phyloP scores from a whole-genome alignment of 306 rosid species.

The Alnus rubra region DNA sequence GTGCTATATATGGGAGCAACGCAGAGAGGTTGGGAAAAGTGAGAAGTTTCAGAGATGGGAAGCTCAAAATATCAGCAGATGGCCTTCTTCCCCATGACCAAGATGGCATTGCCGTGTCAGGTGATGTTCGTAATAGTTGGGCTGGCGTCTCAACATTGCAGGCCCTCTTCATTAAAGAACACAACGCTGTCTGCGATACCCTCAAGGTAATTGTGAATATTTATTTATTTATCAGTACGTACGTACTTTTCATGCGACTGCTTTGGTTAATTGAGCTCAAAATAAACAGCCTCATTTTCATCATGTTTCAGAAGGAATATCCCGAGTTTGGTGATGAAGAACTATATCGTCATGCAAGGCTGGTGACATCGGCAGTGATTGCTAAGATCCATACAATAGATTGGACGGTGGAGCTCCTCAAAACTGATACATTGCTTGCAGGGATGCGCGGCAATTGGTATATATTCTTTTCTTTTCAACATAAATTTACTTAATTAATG shows the following conservation, averaged over 20 bases:
- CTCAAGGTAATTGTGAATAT: slow-evolving; percentile 37
- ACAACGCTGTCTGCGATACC: slow-evolving; percentile 54
- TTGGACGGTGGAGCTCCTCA: slow-evolving; percentile 72
- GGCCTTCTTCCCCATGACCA: slow-evolving; percentile 47
- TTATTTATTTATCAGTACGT: no score
- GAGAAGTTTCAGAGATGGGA: slow-evolving; percentile 60
- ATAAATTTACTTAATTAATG: not conserved
- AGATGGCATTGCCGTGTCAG: slow-evolving; percentile 49
- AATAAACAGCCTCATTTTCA: not conserved
- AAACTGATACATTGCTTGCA: slow-evolving; percentile 58
- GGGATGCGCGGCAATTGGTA: slow-evolving; percentile 64
- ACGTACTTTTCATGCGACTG: not conserved
- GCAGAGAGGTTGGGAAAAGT: slow-evolving; percentile 33
- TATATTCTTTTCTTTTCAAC: not conserved
- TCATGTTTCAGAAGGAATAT: slow-evolving; percentile 30
- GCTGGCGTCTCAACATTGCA: slow-evolving; percentile 63
- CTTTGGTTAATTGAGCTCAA: not conserved
- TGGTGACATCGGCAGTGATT: slow-evolving; percentile 66
- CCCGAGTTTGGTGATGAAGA: slow-evolving; percentile 45
- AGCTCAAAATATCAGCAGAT: slow-evolving; percentile 45
- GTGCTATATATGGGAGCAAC: slow-evolving; percentile 56
- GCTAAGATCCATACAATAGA: slow-evolving; percentile 68
- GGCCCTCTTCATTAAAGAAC: slow-evolving; percentile 55
- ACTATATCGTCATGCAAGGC: slow-evolving; percentile 54
- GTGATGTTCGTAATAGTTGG: slow-evolving; percentile 65